phyloP scores from a whole-genome alignment of 352 stramenopile genomes.

The Phytophthora quininea region DNA sequence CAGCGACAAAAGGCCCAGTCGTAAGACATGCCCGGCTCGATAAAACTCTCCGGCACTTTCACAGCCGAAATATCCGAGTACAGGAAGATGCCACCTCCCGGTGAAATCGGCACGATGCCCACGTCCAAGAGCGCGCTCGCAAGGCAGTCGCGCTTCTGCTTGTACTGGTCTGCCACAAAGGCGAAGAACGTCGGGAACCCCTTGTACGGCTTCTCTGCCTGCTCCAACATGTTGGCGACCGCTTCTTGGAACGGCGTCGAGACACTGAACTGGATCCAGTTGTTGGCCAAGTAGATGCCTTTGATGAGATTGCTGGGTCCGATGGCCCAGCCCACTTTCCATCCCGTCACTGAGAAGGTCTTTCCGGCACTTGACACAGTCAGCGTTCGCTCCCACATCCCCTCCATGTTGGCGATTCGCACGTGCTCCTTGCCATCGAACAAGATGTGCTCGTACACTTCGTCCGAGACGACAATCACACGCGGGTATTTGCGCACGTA shows the following conservation, averaged over 20 bases:
- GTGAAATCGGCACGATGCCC: conserved; percentile 67
- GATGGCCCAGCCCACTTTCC: conserved; percentile 94
- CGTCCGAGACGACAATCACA: conserved; percentile 96
- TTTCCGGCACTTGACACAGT: conserved; percentile 93
- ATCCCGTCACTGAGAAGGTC: conserved; percentile 93
- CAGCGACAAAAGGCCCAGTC: conserved; percentile 94
- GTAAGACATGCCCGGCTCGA: conserved; percentile 54
- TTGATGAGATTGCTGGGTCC: conserved; percentile 78
- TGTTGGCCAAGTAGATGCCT: conserved; percentile 81
- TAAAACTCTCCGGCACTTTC: conserved; percentile 57
- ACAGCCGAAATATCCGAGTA: conserved; percentile 83
- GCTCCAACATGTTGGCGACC: conserved; percentile 79
- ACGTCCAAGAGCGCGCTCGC: conserved; percentile 53
- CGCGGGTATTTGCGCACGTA: conserved; percentile 84
- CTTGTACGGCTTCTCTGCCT: conserved; percentile 72
- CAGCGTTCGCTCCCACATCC: conserved; percentile 88
- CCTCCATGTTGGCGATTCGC: conserved; percentile 77
- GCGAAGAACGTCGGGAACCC: conserved; percentile 80
- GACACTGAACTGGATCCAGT: conserved; percentile 90
- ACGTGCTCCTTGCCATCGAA: conserved; percentile 80
- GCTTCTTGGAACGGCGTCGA: conserved; percentile 87
- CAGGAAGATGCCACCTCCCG: conserved; percentile 78
- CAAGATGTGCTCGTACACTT: conserved; percentile 98
- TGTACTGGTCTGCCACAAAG: conserved; percentile 78
- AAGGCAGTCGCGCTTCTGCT: conserved; percentile 75